Evolutionary conservation across 257 asterid species (phyloP), one percentile per base, ranked within the genome.

Genomic region (Solanum neorickii): DNA sequence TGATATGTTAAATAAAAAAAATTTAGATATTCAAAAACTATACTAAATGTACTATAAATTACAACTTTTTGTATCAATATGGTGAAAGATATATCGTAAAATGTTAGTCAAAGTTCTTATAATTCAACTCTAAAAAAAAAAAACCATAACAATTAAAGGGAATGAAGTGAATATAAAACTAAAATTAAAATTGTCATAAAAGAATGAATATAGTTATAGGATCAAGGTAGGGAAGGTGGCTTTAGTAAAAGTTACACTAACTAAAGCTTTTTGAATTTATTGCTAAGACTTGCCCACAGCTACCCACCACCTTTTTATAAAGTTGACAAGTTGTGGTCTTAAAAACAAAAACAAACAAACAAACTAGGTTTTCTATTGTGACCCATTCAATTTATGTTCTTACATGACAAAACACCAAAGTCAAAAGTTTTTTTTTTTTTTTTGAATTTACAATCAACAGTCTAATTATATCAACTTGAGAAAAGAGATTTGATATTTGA

Each of bases 321-420:
- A 65, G 72, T 65, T 65, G 72, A 25, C 29, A 41, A 82, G 46
- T 6, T 9, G 85, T 18, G 31, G 69, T 49, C 31, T 49, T 31
- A 18, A 49, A 49, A 5, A 10, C 66, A 49, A 80, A 80, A 49
- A 80, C 5, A 73, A 31, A 80, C 5, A 73, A 31, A 16, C 68
- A 80, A 27, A 80, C 69, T 49, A 82, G 69, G 85, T 47, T 82
- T 82, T 29, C 46, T 82, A n/a, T 80, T 29, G 69, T 59, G 69
- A 47, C 44, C 85, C 27, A 29, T 6, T 49, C 46, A 49, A 49
- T 10, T 82, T 49, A 15, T 49, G 20, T 82, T 82, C 21, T 49
- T 52, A 66, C 46, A 31, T 49, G 35, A 82, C 29, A 49, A 41
- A 42, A 49, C 44, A 47, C 29, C 6, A 16, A 82, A 49, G 85